phyloP scores from a whole-genome alignment of 2,329 filamentous ascomycete genomes.

The Fusarium duplospermum region DNA sequence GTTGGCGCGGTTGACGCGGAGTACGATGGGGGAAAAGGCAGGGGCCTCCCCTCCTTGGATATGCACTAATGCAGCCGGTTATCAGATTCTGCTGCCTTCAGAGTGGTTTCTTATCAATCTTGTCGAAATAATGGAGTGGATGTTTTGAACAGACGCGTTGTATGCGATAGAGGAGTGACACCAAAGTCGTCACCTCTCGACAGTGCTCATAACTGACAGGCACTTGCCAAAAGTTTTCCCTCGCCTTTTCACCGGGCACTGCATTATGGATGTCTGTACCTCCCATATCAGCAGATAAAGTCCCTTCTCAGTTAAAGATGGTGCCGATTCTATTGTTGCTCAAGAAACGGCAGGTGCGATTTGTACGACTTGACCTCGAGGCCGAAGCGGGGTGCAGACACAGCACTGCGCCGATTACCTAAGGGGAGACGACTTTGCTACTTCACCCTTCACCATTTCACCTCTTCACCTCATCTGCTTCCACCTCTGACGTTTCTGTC shows the following conservation, averaged over 20 bases:
- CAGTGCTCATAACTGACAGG: neutral
- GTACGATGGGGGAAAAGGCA: neutral
- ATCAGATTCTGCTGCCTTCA: neutral
- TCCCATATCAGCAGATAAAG: neutral
- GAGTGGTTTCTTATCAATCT: neutral
- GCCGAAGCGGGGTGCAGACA: neutral
- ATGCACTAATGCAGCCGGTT: neutral
- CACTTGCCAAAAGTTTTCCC: neutral
- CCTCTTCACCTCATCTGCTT: neutral
- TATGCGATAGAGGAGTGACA: neutral
- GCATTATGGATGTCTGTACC: neutral
- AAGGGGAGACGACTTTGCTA: neutral
- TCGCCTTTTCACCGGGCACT: neutral
- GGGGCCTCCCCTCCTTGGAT: neutral
- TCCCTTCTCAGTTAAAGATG: neutral
- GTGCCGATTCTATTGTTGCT: neutral
- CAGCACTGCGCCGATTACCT: neutral
- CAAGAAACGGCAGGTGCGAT: neutral
- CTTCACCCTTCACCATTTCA: neutral
- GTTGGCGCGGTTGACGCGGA: neutral
- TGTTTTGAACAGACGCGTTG: neutral
- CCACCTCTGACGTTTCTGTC: neutral
- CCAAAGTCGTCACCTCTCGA: neutral
- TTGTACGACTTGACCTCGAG: neutral
- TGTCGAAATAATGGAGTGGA: no score